Conservation (phyloP, 305 asterid species). For the Caryopteris hybrid region DNA sequence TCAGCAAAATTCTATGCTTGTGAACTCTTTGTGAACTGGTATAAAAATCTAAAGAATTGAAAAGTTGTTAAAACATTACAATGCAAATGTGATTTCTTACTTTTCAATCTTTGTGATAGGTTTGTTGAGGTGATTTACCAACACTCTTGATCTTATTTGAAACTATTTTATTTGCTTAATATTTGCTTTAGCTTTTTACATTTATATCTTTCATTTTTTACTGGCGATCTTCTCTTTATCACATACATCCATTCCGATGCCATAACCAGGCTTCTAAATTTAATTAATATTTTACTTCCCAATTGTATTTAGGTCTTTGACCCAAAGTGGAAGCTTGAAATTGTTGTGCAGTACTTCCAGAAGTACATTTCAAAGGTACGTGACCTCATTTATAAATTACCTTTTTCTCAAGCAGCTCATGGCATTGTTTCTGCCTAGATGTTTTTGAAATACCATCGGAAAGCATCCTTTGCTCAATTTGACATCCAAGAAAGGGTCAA, state of each 20-base stretch:
- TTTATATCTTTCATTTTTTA: neutral
- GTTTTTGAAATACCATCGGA: neutral
- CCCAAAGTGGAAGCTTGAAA: slow-evolving; percentile 60
- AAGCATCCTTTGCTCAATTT: neutral
- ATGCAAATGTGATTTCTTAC: neutral
- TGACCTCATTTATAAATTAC: slow-evolving; percentile 13
- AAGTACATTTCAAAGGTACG: slow-evolving; percentile 77
- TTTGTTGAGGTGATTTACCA: neutral
- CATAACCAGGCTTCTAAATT: neutral
- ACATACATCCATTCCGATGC: neutral
- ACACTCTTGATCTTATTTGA: neutral
- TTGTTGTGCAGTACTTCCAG: slow-evolving; percentile 64
- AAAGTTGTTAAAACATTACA: neutral
- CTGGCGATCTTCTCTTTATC: neutral
- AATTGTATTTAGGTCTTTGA: slow-evolving; percentile 51
- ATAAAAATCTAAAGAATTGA: neutral
- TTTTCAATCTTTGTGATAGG: neutral
- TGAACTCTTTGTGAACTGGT: neutral
- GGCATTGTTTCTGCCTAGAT: slow-evolving; percentile 3
- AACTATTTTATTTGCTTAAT: no score
- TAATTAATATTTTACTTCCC: slow-evolving; percentile 6
- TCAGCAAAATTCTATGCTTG: neutral
- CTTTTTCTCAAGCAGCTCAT: slow-evolving; percentile 4
- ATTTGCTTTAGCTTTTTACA: no score
- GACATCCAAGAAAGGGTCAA: neutral